phyloP scores from a whole-genome alignment of 108 stramenopile species.

The Thalassiosira profunda region DNA sequence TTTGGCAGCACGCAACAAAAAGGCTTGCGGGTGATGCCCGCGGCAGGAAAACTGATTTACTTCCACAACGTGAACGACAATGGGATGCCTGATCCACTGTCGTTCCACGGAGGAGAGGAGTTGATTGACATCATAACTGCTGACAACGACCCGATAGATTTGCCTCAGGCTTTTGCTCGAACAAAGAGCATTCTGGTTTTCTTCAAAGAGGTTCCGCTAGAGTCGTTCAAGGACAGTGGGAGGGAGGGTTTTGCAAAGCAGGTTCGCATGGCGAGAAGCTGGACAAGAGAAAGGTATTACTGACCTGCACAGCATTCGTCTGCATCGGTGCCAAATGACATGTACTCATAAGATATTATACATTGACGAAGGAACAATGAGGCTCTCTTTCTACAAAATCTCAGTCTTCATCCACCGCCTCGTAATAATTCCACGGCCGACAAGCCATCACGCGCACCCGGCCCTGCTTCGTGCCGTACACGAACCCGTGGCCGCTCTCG shows the following conservation, averaged over 20 bases:
- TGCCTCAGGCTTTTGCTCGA: not conserved
- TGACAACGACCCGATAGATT: not conserved
- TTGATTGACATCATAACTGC: constrained; percentile 1
- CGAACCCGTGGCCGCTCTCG: constrained; percentile 94
- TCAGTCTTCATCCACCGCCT: constrained; percentile 22
- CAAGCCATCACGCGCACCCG: constrained; percentile 79
- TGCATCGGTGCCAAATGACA: not conserved
- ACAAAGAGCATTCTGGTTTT: constrained; percentile 41
- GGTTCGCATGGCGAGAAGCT: constrained; percentile 13
- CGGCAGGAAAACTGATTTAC: constrained; percentile 35
- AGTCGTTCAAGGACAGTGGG: constrained; percentile 1
- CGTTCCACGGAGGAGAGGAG: constrained; percentile 51
- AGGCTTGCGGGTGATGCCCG: constrained; percentile 45
- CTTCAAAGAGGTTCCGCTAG: constrained; percentile 43
- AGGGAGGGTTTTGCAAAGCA: constrained; percentile 20
- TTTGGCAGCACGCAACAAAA: not conserved
- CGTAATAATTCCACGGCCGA: constrained; percentile 88
- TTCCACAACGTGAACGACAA: constrained; percentile 45
- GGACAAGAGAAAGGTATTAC: constrained; percentile 35
- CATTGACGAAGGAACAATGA: not conserved
- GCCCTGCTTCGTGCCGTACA: constrained; percentile 97
- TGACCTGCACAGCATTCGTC: not conserved
- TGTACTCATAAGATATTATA: constrained; percentile 1
- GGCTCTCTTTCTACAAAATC: not conserved
- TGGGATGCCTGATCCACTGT: constrained; percentile 33